Conservation (phyloP, 192 early-diverging fungal species). For the Coemansia sp. region DNA sequence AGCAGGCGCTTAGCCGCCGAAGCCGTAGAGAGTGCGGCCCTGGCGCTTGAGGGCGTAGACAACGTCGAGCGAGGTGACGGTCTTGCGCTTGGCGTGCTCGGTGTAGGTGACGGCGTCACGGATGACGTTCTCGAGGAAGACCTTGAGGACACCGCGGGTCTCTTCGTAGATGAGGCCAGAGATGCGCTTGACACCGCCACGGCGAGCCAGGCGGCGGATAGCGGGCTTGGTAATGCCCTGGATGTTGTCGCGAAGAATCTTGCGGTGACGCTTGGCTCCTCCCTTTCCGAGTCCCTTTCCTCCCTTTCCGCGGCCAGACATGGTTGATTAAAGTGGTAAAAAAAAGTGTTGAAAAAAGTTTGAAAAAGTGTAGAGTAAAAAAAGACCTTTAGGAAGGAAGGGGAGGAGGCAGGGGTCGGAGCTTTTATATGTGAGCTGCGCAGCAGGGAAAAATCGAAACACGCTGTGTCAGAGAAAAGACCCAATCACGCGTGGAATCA, state of each 20-base stretch:
- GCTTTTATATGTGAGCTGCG: neutral
- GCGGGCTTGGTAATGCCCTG: slow-evolving; percentile 97
- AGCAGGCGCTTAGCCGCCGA: slow-evolving; percentile 63
- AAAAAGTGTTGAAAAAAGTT: neutral
- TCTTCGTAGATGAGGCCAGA: slow-evolving; percentile 99
- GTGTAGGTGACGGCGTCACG: slow-evolving; percentile 99
- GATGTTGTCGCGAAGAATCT: slow-evolving; percentile 97
- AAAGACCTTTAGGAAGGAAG: neutral
- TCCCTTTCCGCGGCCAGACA: slow-evolving; percentile 99
- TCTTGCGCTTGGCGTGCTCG: slow-evolving; percentile 98
- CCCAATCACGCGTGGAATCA: slow-evolving; percentile 1
- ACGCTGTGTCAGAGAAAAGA: neutral
- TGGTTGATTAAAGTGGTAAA: slow-evolving; percentile 24
- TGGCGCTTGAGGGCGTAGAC: slow-evolving; percentile 98
- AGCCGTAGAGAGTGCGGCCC: slow-evolving; percentile 90
- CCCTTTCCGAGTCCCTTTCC: slow-evolving; percentile 99
- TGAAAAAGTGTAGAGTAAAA: neutral
- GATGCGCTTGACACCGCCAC: slow-evolving; percentile 99
- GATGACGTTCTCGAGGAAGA: slow-evolving; percentile 99
- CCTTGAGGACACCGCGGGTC: slow-evolving; percentile 96
- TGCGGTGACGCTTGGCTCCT: slow-evolving; percentile 99
- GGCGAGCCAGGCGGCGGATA: slow-evolving; percentile 97
- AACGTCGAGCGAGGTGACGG: slow-evolving; percentile 98
- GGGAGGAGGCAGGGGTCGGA: neutral
- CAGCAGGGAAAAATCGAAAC: neutral